Evolutionary conservation across 1,284 basidiomycete genomes (phyloP).

Genomic region (Rhizopogon hawkerae): DNA sequence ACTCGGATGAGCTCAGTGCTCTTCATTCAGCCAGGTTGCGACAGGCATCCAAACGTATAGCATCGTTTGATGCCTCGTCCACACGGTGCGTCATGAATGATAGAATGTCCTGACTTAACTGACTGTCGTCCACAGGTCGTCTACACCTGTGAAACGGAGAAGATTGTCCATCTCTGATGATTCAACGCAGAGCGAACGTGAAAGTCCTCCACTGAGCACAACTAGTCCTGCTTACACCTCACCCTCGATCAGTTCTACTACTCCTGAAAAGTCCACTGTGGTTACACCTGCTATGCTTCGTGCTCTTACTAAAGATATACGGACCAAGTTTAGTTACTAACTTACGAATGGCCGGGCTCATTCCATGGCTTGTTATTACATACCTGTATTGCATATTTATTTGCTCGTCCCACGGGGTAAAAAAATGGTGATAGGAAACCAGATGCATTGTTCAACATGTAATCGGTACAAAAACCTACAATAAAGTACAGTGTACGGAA

Average conservation of each 20-base stretch:
- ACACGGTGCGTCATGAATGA: conserved; percentile 18
- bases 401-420: too few species aligned
- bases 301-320: conserved; percentile 52
- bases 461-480: not conserved
- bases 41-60: conserved; percentile 31
- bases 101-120: not conserved
- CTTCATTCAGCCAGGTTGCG: conserved; percentile 31
- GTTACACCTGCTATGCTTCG: conserved; percentile 66
- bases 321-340: conserved; percentile 38
- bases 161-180: conserved; percentile 30
- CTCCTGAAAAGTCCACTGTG: conserved; percentile 25
- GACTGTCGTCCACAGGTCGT: conserved; percentile 13
- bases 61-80: conserved; percentile 17
- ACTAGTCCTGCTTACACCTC: conserved; percentile 28
- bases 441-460: not conserved
- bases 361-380: not conserved
- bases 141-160: conserved; percentile 33
- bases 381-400: not conserved
- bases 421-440: not conserved
- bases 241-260: conserved; percentile 30
- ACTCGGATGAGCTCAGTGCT: conserved; percentile 30
- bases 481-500: not conserved
- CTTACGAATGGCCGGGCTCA: not conserved
- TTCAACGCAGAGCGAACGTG: conserved; percentile 25
- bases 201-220: conserved; percentile 13